Percentiles rank a stretch among this genome's conserved stretches.
Evolutionary conservation across 768 basidiomycete genomes (phyloP).

Genomic region (Naganishia onofrii): DNA sequence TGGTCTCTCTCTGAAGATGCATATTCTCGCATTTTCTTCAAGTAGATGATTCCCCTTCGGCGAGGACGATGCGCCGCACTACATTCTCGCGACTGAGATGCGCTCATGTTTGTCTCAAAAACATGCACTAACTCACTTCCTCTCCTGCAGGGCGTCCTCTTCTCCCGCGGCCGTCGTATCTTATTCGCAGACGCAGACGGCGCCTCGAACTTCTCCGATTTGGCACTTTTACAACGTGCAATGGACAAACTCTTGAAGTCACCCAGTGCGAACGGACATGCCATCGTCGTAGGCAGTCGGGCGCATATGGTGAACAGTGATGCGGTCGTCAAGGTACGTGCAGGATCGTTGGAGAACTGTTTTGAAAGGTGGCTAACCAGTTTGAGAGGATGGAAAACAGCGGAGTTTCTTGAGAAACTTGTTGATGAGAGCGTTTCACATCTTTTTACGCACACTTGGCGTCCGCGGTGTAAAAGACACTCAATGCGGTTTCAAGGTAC

Average conservation of each 20-base stretch:
- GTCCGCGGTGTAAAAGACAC: slow-evolving; percentile 89
- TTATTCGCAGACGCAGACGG: slow-evolving; percentile 95
- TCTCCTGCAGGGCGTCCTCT: slow-evolving; percentile 65
- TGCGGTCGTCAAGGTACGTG: slow-evolving; percentile 81
- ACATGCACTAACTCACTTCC: neutral
- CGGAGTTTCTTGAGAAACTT: slow-evolving; percentile 83
- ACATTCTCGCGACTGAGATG: too few relatives aligned
- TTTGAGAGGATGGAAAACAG: slow-evolving; percentile 53
- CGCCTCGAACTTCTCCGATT: slow-evolving; percentile 79
- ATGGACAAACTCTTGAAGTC: slow-evolving; percentile 58
- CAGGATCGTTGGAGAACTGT: too few relatives aligned
- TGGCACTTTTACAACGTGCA: slow-evolving; percentile 71
- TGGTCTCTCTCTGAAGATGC: too few relatives aligned
- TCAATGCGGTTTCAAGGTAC: slow-evolving; percentile 88
- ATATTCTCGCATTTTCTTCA: too few relatives aligned
- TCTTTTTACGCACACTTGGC: slow-evolving; percentile 80
- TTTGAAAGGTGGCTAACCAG: too few relatives aligned
- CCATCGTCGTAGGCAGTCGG: slow-evolving; percentile 68
- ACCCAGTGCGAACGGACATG: too few relatives aligned
- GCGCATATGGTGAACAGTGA: slow-evolving; percentile 90
- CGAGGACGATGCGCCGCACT: too few relatives aligned
- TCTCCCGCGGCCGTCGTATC: slow-evolving; percentile 70
- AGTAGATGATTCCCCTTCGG: too few relatives aligned
- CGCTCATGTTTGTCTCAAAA: neutral
- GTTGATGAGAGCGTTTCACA: slow-evolving; percentile 90